Base-by-base conservation (phyloP, 805 yeast genomes). In the Scheffersomyces ergatensis region DNA sequence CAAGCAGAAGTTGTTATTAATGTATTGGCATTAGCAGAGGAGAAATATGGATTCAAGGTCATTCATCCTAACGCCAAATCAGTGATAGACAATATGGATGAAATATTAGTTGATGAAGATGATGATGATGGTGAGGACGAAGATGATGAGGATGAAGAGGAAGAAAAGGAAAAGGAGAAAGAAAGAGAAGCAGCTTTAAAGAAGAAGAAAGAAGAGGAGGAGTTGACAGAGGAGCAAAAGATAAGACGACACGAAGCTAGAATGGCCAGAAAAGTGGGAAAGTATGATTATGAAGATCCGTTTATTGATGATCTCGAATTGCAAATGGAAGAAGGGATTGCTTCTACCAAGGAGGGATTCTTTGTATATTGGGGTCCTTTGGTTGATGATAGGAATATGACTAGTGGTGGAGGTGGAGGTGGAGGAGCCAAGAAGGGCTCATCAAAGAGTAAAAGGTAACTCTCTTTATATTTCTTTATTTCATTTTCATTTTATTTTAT, bases 281-380 rank as follows among this genome's bases (percentile, higher is more conserved):
- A 87, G 56, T 93, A 93, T 62, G 99, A 93, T 58, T 72, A 79
- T 36, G 82, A 86, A 45, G 99, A 93, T 62, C 99, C 98, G 2
- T 93, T 93, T 55, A 93, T 93, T 43, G 99, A 93, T 65, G 99
- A 93, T 63, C 78, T 88, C 13, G 99, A 93, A 63, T 68, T 89
- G 51, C 77, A 80, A 42, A 85, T 93, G 85, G 99, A 93, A 63
- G 97, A 90, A 60, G 95, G 86, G 54, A 82, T 95, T 7, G 90
- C 92, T 2, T 82, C 92, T 1, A 89, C 97, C 0, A 85, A 85
- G 49, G 98, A 93, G 55, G 99, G 98, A 1, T 93, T 90, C 58
- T 93, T 92, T 51, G 97, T 93, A 0, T 93, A 82, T 62, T 87
- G 89, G 70, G 99, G 99, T 0, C 95, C 96, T 2, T 67, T 92